Percentiles rank a stretch among this genome's conserved stretches.
phyloP scores from a whole-genome alignment of 345 rosid genomes.

The Passiflora organensis region DNA sequence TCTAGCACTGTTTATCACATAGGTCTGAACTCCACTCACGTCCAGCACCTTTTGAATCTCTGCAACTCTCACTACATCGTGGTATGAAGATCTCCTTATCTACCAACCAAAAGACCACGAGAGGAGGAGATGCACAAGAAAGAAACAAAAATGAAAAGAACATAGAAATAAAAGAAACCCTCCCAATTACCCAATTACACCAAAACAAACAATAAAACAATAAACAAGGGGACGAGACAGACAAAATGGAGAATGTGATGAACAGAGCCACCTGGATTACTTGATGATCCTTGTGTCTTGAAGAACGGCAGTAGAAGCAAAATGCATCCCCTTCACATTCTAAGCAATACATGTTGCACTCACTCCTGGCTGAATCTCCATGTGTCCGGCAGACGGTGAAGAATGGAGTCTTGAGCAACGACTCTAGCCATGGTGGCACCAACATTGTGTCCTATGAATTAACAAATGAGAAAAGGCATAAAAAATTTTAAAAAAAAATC shows the following conservation, averaged over 20 bases:
- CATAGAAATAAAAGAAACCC: too few species aligned
- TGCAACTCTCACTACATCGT: slow-evolving; percentile 77
- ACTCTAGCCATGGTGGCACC: slow-evolving; percentile 82
- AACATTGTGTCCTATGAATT: too few species aligned
- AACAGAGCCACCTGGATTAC: slow-evolving; percentile 58
- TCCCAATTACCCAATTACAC: background rate
- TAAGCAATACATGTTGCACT: slow-evolving; percentile 85
- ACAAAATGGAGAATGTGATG: too few species aligned
- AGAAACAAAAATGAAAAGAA: too few species aligned
- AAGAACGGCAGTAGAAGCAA: slow-evolving; percentile 81
- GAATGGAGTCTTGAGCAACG: slow-evolving; percentile 51
- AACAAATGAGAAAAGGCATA: too few species aligned
- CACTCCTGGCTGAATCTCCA: slow-evolving; percentile 55
- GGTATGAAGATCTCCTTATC: slow-evolving; percentile 90
- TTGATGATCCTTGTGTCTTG: slow-evolving; percentile 67
- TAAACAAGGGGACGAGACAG: too few species aligned
- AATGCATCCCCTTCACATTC: slow-evolving; percentile 60
- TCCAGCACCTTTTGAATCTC: slow-evolving; percentile 74
- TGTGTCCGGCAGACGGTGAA: slow-evolving; percentile 63
- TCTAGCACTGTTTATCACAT: slow-evolving; percentile 83
- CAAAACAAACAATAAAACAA: too few species aligned
- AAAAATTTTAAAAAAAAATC: too few species aligned
- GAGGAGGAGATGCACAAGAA: too few species aligned
- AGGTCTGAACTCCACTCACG: slow-evolving; percentile 79
- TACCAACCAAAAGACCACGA: too few species aligned